A percentile compares a stretch with the other conserved stretches of the same genome.
phyloP scores from a whole-genome alignment of 2,329 filamentous ascomycete genomes.

The Fusarium udum region DNA sequence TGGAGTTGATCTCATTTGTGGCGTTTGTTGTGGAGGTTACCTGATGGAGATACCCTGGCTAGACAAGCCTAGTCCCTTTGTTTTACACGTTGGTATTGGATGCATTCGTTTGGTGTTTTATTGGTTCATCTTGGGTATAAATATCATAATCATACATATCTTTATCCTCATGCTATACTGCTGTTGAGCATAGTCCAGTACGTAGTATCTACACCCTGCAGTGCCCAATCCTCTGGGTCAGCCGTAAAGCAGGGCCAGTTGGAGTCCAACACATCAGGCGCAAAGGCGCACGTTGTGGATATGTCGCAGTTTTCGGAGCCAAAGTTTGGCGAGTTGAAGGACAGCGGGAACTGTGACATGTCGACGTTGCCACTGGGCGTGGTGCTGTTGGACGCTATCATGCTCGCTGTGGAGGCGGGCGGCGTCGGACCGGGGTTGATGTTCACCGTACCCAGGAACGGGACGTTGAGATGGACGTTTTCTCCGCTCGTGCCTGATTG shows the following conservation, averaged over 20 bases:
- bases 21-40: conserved; percentile 36
- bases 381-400: conserved; percentile 22
- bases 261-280: conserved; percentile 19
- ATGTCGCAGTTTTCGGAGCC: conserved; percentile 7
- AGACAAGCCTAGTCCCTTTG: conserved; percentile 34
- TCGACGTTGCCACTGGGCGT: conserved; percentile 18
- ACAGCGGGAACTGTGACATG: conserved; percentile 14
- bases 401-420: conserved; percentile 14
- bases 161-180: conserved; percentile 22
- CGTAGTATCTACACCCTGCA: conserved; percentile 53
- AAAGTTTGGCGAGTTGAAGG: conserved; percentile 15
- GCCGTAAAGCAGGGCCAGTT: conserved; percentile 43
- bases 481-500: conserved; percentile 20
- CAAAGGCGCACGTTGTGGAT: conserved; percentile 6
- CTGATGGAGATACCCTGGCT: conserved; percentile 44
- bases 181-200: conserved; percentile 49
- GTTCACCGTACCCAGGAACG: conserved; percentile 58
- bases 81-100: conserved; percentile 8
- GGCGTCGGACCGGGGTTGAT: conserved; percentile 46
- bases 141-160: conserved; percentile 27
- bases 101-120: conserved; percentile 30
- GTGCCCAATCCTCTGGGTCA: conserved; percentile 52
- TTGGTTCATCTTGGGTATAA: conserved; percentile 30
- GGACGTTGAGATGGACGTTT: conserved; percentile 54
- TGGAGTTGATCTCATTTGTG: conserved; percentile 38